Percentiles rank a stretch among this genome's conserved stretches.
Evolutionary conservation across 805 yeast species (phyloP).

Genomic region (Kodamaea laetipori): DNA sequence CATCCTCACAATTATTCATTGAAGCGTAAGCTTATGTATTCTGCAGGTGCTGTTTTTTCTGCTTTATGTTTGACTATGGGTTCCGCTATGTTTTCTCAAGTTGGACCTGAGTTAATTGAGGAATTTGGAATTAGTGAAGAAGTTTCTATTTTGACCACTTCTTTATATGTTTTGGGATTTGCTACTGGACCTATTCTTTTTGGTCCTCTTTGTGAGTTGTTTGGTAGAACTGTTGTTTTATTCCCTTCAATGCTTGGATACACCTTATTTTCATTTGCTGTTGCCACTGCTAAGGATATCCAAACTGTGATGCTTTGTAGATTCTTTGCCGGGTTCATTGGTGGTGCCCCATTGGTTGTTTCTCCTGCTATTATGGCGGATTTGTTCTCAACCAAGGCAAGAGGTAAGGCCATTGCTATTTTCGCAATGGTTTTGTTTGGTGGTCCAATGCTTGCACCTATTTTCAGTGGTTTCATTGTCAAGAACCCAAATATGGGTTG

Average conservation of each 20-base stretch:
- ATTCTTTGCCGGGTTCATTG: constrained; percentile 77
- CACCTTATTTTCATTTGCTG: constrained; percentile 53
- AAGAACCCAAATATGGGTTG: constrained; percentile 46
- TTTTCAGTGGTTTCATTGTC: constrained; percentile 49
- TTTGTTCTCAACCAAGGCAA: constrained; percentile 59
- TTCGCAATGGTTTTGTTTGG: constrained; percentile 73
- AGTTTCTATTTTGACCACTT: constrained; percentile 73
- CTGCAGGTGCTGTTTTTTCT: constrained; percentile 32
- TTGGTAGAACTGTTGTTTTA: constrained; percentile 46
- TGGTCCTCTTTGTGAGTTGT: constrained; percentile 20
- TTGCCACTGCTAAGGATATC: constrained; percentile 74
- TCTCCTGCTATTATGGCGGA: constrained; percentile 89
- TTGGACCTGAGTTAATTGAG: constrained; percentile 48
- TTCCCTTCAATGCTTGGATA: constrained; percentile 39
- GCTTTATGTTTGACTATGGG: constrained; percentile 28
- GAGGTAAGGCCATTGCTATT: constrained; percentile 76
- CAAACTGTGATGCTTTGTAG: constrained; percentile 78
- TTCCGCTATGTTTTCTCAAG: constrained; percentile 62
- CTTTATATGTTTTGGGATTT: constrained; percentile 88
- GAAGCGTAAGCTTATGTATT: constrained; percentile 24
- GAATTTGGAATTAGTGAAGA: constrained; percentile 62
- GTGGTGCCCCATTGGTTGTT: constrained; percentile 83
- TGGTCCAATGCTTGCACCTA: constrained; percentile 85
- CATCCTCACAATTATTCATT: constrained; percentile 73
- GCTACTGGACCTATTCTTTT: constrained; percentile 83